Base-by-base conservation (phyloP, 2,329 filamentous ascomycete genomes). In the Colletotrichum nymphaeae region DNA sequence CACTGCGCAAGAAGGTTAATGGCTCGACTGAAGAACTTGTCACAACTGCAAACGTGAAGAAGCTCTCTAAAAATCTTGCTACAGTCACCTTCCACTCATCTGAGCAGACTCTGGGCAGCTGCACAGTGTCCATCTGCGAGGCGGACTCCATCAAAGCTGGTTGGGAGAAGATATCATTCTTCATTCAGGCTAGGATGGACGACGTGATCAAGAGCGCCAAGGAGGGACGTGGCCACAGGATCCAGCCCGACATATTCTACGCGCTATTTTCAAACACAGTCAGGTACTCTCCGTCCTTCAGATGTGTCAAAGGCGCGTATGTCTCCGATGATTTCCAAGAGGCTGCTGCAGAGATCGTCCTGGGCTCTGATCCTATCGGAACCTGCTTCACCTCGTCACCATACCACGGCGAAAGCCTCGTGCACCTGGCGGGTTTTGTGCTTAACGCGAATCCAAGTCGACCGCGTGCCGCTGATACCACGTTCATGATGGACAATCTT, bases 401-500 rank as follows among this genome's bases (percentile, higher is more conserved):
- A n/a, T 58, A 58, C 5, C 28, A 30, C 9, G 56, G 56, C 14
- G 56, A 58, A 30, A 58, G 56, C 56, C 26, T 58, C 8, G 28
- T 30, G 26, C 28, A 58, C 19, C 19, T 58, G 4, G 56, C 56
- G 1, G 56, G 56, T 14, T 58, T 58, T 30, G 28, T 30, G 28
- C 26, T 58, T 6, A 58, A 58, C 8, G 56, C 56, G 7, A 58
- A 58, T 12, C 56, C 56, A 30, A n/a, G 56, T 28, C 56, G 56
- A n/a, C 30, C 19, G 19, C 46, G 46, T n/a, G 46, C 46, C 22
- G 5, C 30, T 1, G 30, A 4, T 4, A 57, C 62, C 4, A 66
- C n/a, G 4, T 70, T 55, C 55, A 70, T 70, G 24, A 70, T 66
- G 62, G 62, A 66, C 16, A 55, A 37, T 19, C 42, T 66, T 3